Evolutionary conservation across 495 filamentous ascomycete species (phyloP).

Genomic region (Tuber microsphaerosporum): DNA sequence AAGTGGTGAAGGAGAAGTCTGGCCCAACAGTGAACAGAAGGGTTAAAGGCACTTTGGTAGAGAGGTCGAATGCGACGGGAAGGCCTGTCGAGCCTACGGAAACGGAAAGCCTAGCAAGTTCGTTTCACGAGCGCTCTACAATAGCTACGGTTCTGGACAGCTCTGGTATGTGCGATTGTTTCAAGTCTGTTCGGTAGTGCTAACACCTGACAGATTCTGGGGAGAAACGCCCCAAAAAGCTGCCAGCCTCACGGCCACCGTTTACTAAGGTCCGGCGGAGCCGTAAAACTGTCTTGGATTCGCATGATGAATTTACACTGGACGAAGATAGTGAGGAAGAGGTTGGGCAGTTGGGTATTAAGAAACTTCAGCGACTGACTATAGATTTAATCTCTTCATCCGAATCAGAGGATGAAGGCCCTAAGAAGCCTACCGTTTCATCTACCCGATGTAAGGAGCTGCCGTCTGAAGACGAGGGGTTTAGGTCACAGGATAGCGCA

Average conservation of each 20-base stretch:
- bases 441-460: background rate
- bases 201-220: background rate
- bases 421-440: background rate
- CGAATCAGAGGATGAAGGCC: background rate
- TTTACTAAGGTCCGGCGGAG: background rate
- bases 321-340: background rate
- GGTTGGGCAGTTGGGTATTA: background rate
- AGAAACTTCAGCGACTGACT: background rate
- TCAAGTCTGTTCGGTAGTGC: background rate
- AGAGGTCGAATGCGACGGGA: background rate
- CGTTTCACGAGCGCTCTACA: background rate
- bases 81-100: background rate
- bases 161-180: background rate
- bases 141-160: background rate
- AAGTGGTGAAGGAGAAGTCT: background rate
- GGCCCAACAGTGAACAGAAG: background rate
- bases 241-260: background rate
- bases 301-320: background rate
- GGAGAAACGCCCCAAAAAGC: background rate
- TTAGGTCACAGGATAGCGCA: constrained; percentile 9
- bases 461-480: constrained; percentile 19
- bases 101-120: background rate
- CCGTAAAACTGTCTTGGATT: background rate
- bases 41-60: background rate
- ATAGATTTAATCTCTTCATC: constrained; percentile 6